Percentiles rank a stretch among this genome's conserved stretches.
These are phyloP conservation scores for Rubia tinctorum DNA, from an alignment of 305 asterid genomes.

Conservation along the genomic window DNA sequence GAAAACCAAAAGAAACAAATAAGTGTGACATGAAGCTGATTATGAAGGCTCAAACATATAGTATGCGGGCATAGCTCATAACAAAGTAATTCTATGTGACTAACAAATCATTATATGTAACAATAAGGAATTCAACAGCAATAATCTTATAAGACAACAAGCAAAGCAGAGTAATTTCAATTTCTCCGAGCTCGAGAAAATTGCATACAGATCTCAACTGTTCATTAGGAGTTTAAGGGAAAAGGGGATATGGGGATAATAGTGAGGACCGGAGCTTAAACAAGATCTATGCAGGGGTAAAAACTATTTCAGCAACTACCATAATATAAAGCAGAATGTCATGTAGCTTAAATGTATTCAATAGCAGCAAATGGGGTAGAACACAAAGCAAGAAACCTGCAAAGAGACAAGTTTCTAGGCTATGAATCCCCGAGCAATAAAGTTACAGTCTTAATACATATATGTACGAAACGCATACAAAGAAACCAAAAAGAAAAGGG, in stretches of 20 bases:
- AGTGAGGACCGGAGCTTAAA: not conserved
- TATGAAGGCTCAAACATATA: not conserved
- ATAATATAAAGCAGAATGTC: not conserved
- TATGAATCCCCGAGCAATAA: not conserved
- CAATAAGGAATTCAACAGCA: not conserved
- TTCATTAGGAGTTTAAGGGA: too few relatives aligned
- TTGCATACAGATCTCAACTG: not conserved
- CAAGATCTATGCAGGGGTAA: not conserved
- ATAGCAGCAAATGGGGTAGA: not conserved
- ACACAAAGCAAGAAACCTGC: not conserved
- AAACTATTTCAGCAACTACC: not conserved
- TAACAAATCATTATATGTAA: not conserved
- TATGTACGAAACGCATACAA: not conserved
- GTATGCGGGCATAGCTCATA: not conserved
- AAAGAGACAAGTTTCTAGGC: not conserved
- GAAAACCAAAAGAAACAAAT: not conserved
- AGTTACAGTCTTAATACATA: not conserved
- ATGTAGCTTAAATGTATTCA: not conserved
- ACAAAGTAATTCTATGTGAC: not conserved
- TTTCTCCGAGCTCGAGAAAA: not conserved
- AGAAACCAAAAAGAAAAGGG: not conserved
- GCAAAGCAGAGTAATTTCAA: not conserved
- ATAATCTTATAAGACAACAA: not conserved
- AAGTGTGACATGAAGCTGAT: not conserved
- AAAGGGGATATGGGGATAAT: not conserved